Conservation (phyloP, 2,329 filamentous ascomycete genomes). For the Aureobasidium vineae region DNA sequence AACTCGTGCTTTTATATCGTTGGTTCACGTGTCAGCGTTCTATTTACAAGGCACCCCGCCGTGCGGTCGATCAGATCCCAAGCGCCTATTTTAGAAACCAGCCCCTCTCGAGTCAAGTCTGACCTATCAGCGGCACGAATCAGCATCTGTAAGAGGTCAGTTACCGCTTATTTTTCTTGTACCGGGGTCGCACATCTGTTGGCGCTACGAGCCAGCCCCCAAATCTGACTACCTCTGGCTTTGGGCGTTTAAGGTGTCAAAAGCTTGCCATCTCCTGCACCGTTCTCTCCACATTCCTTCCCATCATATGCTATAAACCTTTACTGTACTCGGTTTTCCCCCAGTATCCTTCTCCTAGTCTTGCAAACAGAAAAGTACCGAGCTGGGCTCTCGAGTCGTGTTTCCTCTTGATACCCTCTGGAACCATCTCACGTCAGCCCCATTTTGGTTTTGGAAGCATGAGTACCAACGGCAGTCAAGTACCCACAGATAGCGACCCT, state of each 20-base stretch:
- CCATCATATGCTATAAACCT: not conserved
- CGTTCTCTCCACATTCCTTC: not conserved
- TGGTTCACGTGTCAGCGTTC: conserved; percentile 12
- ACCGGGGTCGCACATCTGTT: conserved; percentile 8
- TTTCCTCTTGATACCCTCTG: conserved; percentile 10
- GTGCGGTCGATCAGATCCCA: conserved; percentile 1
- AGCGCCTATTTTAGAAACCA: conserved; percentile 20
- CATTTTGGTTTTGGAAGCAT: conserved; percentile 21
- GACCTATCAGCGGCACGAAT: conserved; percentile 11
- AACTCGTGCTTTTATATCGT: not conserved
- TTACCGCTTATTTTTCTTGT: conserved; percentile 20
- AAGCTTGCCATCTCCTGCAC: conserved; percentile 22
- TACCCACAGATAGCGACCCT: conserved; percentile 25
- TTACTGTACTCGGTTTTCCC: not conserved
- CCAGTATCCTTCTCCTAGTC: not conserved
- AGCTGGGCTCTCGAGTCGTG: conserved; percentile 13
- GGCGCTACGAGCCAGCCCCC: conserved; percentile 21
- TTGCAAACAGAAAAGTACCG: conserved; percentile 8
- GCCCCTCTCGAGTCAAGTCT: not conserved
- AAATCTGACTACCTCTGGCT: conserved; percentile 12
- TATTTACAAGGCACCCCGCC: not conserved
- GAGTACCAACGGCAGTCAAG: conserved; percentile 24
- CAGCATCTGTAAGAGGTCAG: conserved; percentile 4
- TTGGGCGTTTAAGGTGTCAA: conserved; percentile 20
- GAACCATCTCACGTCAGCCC: conserved; percentile 29